These are phyloP conservation scores for Flaveria sonorensis DNA, from an alignment of 129 eudicot species.

Conservation along the genomic window DNA sequence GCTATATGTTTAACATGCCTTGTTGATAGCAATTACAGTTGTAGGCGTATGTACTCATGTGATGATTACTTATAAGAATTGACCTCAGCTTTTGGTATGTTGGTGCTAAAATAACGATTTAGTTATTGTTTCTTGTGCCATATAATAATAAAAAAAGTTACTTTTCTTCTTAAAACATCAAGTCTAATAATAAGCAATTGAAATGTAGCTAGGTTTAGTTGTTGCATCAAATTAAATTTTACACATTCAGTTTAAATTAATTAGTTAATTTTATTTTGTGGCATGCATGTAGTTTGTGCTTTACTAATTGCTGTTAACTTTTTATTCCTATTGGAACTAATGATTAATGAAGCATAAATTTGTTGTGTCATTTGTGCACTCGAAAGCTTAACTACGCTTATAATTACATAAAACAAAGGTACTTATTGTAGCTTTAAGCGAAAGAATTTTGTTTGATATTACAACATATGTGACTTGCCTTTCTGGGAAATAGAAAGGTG, in stretches of 20 bases:
- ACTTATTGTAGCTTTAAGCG: neutral
- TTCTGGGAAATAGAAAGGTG: neutral
- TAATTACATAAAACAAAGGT: too few relatives aligned
- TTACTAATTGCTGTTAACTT: neutral
- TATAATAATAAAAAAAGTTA: neutral
- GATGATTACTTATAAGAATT: neutral
- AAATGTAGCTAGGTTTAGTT: constrained; percentile 4
- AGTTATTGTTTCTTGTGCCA: too few relatives aligned
- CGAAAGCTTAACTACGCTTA: neutral
- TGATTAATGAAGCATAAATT: neutral
- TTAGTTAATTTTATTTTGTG: neutral
- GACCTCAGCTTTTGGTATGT: neutral
- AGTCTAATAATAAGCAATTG: neutral
- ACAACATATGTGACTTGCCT: neutral
- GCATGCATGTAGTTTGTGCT: neutral
- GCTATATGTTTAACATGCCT: neutral
- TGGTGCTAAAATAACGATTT: neutral
- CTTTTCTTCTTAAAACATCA: neutral
- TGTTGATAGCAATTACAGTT: neutral
- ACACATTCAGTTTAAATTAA: neutral
- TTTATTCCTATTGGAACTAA: neutral
- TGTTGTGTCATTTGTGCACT: neutral
- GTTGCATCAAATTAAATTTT: neutral
- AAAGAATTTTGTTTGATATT: too few relatives aligned
- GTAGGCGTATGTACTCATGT: neutral